A percentile compares a stretch with the other conserved stretches of the same genome.
Conservation (phyloP, 1,139 yeast species). For the Wickerhamomyces sp. region DNA sequence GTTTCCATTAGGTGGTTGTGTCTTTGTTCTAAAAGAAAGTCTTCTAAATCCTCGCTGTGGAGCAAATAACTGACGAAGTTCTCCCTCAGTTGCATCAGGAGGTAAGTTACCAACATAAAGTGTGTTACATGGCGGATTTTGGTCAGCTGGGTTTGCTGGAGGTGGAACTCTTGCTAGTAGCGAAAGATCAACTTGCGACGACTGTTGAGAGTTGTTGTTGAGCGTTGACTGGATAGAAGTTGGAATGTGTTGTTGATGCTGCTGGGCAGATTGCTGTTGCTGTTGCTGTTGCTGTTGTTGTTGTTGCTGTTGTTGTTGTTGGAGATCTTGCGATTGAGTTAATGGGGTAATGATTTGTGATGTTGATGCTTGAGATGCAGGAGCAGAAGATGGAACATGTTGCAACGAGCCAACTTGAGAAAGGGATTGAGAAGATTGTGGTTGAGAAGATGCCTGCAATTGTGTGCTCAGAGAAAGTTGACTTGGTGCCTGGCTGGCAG, state of each 20-base stretch:
- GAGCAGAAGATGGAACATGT: slow-evolving; percentile 21
- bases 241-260: slow-evolving; percentile 8
- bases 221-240: slow-evolving; percentile 13
- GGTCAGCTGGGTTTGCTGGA: slow-evolving; percentile 98
- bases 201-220: slow-evolving; percentile 18
- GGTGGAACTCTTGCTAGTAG: slow-evolving; percentile 80
- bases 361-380: slow-evolving; percentile 10
- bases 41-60: slow-evolving; percentile 92
- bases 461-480: slow-evolving; percentile 16
- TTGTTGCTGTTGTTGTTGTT: slow-evolving; percentile 14
- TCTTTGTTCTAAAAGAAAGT: slow-evolving; percentile 79
- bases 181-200: slow-evolving; percentile 61
- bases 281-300: slow-evolving; percentile 1
- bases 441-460: slow-evolving; percentile 1
- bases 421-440: slow-evolving; percentile 12
- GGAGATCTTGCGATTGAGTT: slow-evolving; percentile 14
- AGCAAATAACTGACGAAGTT: slow-evolving; percentile 79
- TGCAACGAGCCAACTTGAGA: slow-evolving; percentile 19
- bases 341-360: background rate
- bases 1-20: slow-evolving; percentile 35
- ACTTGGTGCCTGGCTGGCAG: slow-evolving; percentile 23
- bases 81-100: slow-evolving; percentile 94
- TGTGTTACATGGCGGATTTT: slow-evolving; percentile 97
- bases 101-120: slow-evolving; percentile 95
- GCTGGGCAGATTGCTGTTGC: slow-evolving; percentile 10